Conservation (phyloP, 176 grass and related monocot species). For the Coix lacrymajobi region DNA sequence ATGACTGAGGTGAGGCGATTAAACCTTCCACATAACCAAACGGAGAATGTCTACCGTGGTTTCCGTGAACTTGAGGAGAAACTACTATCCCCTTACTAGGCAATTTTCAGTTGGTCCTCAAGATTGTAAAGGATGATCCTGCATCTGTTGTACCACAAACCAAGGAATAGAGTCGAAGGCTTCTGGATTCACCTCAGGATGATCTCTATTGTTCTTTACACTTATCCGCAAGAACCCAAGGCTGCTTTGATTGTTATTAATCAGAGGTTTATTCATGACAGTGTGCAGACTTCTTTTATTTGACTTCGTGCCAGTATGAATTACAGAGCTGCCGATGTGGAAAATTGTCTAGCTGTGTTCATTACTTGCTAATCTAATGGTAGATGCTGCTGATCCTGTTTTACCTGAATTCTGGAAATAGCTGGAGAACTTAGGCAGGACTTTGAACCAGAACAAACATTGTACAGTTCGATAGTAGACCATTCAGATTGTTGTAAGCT, state of each 20-base stretch:
- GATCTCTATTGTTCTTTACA: neutral
- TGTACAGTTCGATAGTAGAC: neutral
- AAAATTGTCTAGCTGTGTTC: neutral
- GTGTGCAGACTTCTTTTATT: neutral
- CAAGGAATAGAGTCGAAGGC: constrained; percentile 10
- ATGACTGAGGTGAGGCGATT: constrained; percentile 85
- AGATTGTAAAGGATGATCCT: constrained; percentile 13
- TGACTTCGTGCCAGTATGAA: neutral
- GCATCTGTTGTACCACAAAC: constrained; percentile 40
- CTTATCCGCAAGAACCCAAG: constrained; percentile 7
- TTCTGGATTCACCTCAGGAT: constrained; percentile 16
- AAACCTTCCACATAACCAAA: constrained; percentile 78
- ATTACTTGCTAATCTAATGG: neutral
- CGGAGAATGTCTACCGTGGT: constrained; percentile 64
- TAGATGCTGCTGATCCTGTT: neutral
- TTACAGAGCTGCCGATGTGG: neutral
- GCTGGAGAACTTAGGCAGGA: neutral
- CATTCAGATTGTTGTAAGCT: neutral
- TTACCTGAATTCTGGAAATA: neutral
- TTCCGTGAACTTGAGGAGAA: constrained; percentile 85
- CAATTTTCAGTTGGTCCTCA: neutral
- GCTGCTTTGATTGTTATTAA: neutral
- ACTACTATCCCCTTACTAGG: constrained; percentile 50
- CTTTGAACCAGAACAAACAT: neutral
- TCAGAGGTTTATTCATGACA: neutral